Evolutionary conservation across 331 rosid genomes (phyloP), one percentile per base, ranked within the genome.

Genomic region (Saraca asoca): DNA sequence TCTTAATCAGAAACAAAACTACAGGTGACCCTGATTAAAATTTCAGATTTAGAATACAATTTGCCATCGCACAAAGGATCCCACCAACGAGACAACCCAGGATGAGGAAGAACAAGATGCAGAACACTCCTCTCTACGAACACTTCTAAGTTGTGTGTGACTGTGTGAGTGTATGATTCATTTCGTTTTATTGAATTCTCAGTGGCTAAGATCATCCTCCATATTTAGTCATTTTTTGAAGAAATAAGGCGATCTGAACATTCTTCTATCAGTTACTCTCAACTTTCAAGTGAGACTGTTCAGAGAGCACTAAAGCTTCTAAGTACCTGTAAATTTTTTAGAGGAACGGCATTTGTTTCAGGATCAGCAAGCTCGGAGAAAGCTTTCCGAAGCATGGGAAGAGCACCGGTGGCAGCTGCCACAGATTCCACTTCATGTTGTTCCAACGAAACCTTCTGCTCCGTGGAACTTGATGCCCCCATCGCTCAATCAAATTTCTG

Each of bases 391-490:
- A 93, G 97, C 64, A 83, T 17, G 12, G 91, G 88, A 58, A 93
- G 95, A 79, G 87, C 90, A 44, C 98, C 97, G 7, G 77, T 76
- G 43, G 97, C 85, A 34, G 87, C 73, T 7, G 95, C 96, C 34
- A 79, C 54, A 51, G 61, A 9, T 75, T 93, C 98, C 12, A 70
- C 88, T 61, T 84, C 91, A 7, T 68, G 73, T 63, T 85, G 96
- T 14, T 90, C 95, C 58, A 51, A 31, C 56, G 95, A 54, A 19
- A 76, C 65, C 18, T 33, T 53, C 49, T 80, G 78, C 77, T 74
- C 87, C 56, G 86, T 54, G 44, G 98, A 93, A 14, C 72, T 43
- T 17, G 98, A 84, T 15, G 90, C 94, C 49, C 97, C 98, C 98
- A 90, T 87, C 39, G 65, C 4, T 37, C 2, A 24, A 1, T 24